These are phyloP conservation scores for Rhododendron ferrugineum DNA, from an alignment of 148 eudicot genomes.

Conservation along the genomic window DNA sequence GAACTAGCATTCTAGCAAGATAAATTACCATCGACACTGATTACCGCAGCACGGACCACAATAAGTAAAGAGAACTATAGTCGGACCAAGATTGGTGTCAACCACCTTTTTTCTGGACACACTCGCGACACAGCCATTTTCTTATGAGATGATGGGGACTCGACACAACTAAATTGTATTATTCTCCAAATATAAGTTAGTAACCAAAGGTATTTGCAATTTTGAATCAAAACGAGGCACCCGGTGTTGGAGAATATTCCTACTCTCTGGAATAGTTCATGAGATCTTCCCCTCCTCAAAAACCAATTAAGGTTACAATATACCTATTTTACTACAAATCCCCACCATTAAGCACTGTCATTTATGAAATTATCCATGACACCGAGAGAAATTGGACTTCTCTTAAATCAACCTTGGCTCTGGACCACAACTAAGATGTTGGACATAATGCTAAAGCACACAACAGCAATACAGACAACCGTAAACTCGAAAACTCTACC, in stretches of 20 bases:
- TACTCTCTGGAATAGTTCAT: not conserved
- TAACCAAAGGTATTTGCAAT: not conserved
- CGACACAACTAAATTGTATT: not conserved
- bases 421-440: not conserved
- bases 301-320: not conserved
- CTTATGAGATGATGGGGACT: not conserved
- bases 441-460: not conserved
- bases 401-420: not conserved
- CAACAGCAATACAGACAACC: not conserved
- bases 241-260: not conserved
- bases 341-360: not conserved
- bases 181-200: not conserved
- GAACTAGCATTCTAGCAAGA: not conserved
- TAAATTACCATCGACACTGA: not conserved
- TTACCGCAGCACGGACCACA: not conserved
- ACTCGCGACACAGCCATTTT: not conserved
- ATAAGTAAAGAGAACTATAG: not conserved
- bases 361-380: constrained; percentile 8
- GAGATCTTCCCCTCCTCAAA: not conserved
- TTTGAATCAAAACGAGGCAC: not conserved
- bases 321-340: not conserved
- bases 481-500: constrained; percentile 29
- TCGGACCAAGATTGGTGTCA: not conserved
- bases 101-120: not conserved
- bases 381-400: not conserved